Percentiles rank a stretch among this genome's conserved stretches.
Evolutionary conservation across 2,329 filamentous ascomycete genomes (phyloP).

Genomic region (Colletotrichum musicola): DNA sequence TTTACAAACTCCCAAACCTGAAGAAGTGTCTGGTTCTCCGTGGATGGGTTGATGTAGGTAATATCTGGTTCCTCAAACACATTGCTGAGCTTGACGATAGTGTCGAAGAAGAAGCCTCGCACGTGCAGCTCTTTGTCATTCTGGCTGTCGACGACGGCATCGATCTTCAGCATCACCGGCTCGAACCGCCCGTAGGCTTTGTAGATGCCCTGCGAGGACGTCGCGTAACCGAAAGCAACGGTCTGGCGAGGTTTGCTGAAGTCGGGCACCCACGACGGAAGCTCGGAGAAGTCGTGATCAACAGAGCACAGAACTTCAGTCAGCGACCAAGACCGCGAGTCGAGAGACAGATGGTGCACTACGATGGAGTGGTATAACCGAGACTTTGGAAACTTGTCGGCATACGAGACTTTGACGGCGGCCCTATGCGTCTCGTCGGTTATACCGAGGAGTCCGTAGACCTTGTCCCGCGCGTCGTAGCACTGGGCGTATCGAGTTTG

Average conservation of each 20-base stretch:
- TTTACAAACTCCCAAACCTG: background rate
- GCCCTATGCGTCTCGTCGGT: background rate
- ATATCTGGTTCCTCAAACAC: background rate
- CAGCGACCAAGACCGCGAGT: background rate
- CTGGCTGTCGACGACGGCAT: background rate
- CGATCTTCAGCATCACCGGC: background rate
- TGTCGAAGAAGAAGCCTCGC: constrained; percentile 1
- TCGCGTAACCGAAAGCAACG: background rate
- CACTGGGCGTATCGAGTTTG: constrained; percentile 3
- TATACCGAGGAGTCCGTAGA: constrained; percentile 26
- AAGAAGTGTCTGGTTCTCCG: background rate
- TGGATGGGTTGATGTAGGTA: constrained; percentile 48
- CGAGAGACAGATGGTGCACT: background rate
- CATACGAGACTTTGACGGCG: constrained; percentile 12
- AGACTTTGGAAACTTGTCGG: background rate
- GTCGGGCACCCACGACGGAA: constrained; percentile 36
- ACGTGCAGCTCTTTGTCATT: background rate
- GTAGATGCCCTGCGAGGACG: background rate
- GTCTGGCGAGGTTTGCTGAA: constrained; percentile 23
- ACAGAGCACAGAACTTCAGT: background rate
- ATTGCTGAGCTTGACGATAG: background rate
- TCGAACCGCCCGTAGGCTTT: background rate
- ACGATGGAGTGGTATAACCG: background rate
- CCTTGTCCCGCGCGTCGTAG: constrained; percentile 23
- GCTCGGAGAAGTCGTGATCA: constrained; percentile 12